phyloP scores from a whole-genome alignment of 495 filamentous ascomycete species.

The Lepraria neglecta region DNA sequence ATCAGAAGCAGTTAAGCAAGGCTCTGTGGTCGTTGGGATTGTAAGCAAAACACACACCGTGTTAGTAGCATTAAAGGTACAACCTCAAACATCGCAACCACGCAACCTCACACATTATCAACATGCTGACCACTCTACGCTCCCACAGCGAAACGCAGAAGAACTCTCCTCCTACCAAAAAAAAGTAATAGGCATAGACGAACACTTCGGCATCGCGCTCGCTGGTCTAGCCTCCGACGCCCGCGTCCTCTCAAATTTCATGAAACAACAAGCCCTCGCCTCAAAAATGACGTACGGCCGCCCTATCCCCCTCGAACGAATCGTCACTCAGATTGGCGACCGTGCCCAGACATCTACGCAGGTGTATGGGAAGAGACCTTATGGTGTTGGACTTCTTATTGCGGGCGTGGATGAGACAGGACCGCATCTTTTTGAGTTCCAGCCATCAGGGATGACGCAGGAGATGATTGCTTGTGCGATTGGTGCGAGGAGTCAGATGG shows the following conservation, averaged over 20 bases:
- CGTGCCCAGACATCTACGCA: constrained; percentile 97
- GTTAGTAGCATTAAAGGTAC: constrained; percentile 91
- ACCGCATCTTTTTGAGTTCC: constrained; percentile 96
- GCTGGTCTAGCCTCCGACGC: constrained; percentile 96
- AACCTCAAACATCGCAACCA: too few species aligned
- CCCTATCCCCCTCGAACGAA: constrained; percentile 77
- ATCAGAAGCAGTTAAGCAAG: constrained; percentile 96
- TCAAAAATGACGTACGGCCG: constrained; percentile 94
- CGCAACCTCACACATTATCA: constrained; percentile 1
- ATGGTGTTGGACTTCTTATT: constrained; percentile 90
- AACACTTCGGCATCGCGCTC: constrained; percentile 91
- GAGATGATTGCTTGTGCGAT: constrained; percentile 96
- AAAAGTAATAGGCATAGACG: constrained; percentile 95
- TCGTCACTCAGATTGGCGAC: constrained; percentile 85
- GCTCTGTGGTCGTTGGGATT: constrained; percentile 93
- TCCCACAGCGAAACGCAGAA: constrained; percentile 83
- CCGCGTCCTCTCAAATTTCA: constrained; percentile 98
- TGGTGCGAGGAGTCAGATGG: constrained; percentile 93
- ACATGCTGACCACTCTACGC: constrained; percentile 13
- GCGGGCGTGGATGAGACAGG: constrained; percentile 90
- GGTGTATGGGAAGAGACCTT: constrained; percentile 92
- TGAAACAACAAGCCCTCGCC: constrained; percentile 97
- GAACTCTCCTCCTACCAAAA: constrained; percentile 99
- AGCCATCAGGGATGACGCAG: constrained; percentile 89
- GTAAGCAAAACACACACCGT: constrained; percentile 97